These are phyloP conservation scores for Phytophthora gonapodyides DNA, from an alignment of 352 stramenopile genomes.

Conservation along the genomic window DNA sequence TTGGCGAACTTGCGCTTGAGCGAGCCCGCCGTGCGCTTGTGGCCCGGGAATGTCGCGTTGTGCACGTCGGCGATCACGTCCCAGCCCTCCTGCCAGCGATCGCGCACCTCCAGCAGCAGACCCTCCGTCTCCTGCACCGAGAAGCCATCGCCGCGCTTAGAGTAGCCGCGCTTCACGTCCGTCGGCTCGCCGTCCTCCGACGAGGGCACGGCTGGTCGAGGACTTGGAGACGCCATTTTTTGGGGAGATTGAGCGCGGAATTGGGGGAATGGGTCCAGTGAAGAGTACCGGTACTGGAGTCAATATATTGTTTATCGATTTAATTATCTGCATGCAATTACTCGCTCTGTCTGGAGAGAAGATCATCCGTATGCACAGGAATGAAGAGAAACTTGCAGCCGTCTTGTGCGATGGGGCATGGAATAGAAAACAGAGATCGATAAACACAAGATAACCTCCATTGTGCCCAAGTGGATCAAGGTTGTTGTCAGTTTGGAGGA, in stretches of 20 bases:
- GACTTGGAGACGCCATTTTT: conserved; percentile 34
- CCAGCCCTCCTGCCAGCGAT: conserved; percentile 41
- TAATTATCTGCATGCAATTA: no score
- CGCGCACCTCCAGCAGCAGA: conserved; percentile 31
- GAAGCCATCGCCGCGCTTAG: conserved; percentile 41
- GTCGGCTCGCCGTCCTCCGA: conserved; percentile 16
- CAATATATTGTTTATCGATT: no score
- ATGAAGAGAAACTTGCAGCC: no score
- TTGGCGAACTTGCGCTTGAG: conserved; percentile 48
- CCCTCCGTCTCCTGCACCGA: conserved; percentile 40
- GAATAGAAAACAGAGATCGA: no score
- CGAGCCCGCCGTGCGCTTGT: conserved; percentile 37
- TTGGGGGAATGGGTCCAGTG: conserved; percentile 13
- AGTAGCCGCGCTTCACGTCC: conserved; percentile 15
- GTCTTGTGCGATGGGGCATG: no score
- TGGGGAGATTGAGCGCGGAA: conserved; percentile 16
- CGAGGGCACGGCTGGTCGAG: conserved; percentile 9
- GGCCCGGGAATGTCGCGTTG: conserved; percentile 42
- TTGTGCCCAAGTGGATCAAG: no score
- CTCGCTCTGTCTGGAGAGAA: no score
- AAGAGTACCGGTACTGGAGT: no score
- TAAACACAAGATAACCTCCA: no score
- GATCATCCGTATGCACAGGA: no score
- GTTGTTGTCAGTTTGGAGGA: no score
- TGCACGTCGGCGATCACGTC: conserved; percentile 38